Evolutionary conservation across 2,329 filamentous ascomycete species (phyloP), one percentile per base, ranked within the genome.

Genomic region (Alternaria infectoria): DNA sequence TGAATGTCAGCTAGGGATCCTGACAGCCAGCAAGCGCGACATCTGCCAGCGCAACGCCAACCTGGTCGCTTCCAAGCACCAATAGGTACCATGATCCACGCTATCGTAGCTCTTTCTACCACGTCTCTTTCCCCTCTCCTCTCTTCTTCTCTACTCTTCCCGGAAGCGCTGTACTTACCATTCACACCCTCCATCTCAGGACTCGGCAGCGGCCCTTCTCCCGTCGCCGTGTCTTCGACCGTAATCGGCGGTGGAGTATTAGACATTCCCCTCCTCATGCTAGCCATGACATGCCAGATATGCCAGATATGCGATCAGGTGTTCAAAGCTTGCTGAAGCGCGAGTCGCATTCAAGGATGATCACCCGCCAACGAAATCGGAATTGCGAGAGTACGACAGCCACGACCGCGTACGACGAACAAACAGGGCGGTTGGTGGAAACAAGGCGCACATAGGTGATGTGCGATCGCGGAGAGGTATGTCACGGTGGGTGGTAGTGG

Each of bases 191-290:
- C 71, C 19, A 69, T 67, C 19, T 66, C 72, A 23, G 69, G 67
- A 21, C 71, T 74, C 54, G 69, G 73, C 43, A 65, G 58, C 36
- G 70, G 70, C 36, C 65, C 66, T 21, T 67, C 64, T 5, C 67
- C 69, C 54, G 69, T 69, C 49, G 70, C 71, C 32, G 74, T 78
- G 54, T 80, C 77, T 66, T 80, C 74, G 4, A 80, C 67, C 25
- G 70, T 76, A 50, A 79, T 79, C 46, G 76, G 74, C 17, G 78
- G 77, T 15, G 72, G 72, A 36, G 76, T 68, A 58, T 25, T 23
- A 7, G 66, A 66, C 44, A 69, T 67, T 25, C 64, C 61, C 17
- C 45, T 64, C 21, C 28, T 40, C 26, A 57, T 44, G 23, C 46
- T 46, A 44, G 58, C 47, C 65, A 62, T 68, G 11, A 8, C 63